Evolutionary conservation across 768 basidiomycete species (phyloP).

Genomic region (Termitomyces sp.): DNA sequence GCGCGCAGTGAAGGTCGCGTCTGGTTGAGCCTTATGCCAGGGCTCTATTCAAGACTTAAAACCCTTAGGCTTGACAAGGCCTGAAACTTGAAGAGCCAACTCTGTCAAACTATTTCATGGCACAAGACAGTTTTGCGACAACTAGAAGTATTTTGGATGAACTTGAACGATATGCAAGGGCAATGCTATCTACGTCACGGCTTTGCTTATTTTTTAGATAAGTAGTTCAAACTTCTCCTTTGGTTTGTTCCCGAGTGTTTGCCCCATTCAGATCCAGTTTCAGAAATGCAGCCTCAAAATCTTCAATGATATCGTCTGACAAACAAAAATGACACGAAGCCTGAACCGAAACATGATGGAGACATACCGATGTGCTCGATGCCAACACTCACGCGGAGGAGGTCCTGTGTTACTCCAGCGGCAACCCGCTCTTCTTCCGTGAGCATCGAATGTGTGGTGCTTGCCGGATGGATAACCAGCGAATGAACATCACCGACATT

Average conservation of each 20-base stretch:
- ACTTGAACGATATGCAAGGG: too few relatives aligned
- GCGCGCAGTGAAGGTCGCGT: too few relatives aligned
- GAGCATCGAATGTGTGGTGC: slow-evolving; percentile 61
- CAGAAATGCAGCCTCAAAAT: slow-evolving; percentile 4
- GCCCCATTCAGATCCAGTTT: neutral
- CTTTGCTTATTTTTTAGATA: too few relatives aligned
- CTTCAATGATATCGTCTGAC: slow-evolving; percentile 10
- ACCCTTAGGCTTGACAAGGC: too few relatives aligned
- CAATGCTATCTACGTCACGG: too few relatives aligned
- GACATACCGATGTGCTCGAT: slow-evolving; percentile 13
- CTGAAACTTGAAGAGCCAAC: too few relatives aligned
- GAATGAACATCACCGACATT: slow-evolving; percentile 50
- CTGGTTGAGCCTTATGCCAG: too few relatives aligned
- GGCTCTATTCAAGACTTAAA: too few relatives aligned
- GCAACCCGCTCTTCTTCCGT: slow-evolving; percentile 40
- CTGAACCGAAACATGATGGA: neutral
- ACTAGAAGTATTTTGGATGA: too few relatives aligned
- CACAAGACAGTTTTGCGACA: too few relatives aligned
- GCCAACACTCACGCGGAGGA: slow-evolving; percentile 44
- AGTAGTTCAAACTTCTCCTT: too few relatives aligned
- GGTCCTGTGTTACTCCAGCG: slow-evolving; percentile 51
- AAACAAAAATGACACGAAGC: neutral
- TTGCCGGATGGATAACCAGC: slow-evolving; percentile 57
- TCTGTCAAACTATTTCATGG: too few relatives aligned
- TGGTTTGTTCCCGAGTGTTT: neutral